Percentiles rank a stretch among this genome's conserved stretches.
phyloP scores from a whole-genome alignment of 163 green algal species.

The Chlorella variabilis region DNA sequence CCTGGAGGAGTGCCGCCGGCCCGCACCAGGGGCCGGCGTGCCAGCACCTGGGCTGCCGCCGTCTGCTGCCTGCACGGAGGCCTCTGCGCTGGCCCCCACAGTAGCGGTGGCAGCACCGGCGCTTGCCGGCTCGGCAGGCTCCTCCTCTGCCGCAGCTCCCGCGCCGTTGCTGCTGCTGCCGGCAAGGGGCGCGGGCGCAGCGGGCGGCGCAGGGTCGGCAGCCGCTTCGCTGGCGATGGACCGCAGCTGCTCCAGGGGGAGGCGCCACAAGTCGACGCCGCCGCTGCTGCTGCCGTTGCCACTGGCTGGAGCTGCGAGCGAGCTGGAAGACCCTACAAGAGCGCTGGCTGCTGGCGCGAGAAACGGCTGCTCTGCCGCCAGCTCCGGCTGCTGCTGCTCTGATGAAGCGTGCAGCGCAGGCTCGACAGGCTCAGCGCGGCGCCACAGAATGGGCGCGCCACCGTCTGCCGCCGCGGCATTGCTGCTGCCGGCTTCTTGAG shows the following conservation, averaged over 20 bases:
- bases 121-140: too few relatives aligned
- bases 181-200: too few relatives aligned
- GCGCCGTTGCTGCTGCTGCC: neutral
- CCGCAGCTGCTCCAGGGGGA: constrained; percentile 26
- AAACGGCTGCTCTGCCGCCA: neutral
- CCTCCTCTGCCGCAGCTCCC: neutral
- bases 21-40: neutral
- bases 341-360: too few relatives aligned
- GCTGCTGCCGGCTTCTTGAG: neutral
- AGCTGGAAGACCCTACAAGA: too few relatives aligned
- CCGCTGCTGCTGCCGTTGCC: neutral
- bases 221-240: neutral
- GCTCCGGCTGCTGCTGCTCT: neutral
- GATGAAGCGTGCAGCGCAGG: neutral
- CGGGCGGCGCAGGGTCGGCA: too few relatives aligned
- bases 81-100: neutral
- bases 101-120: neutral
- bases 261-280: constrained; percentile 10
- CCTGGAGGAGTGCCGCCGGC: neutral
- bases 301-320: neutral
- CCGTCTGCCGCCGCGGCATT: neutral
- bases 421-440: neutral
- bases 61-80: neutral
- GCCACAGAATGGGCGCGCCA: neutral
- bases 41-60: neutral